Conservation (phyloP, 768 basidiomycete species). For the Xerocomellus chrysenteron region DNA sequence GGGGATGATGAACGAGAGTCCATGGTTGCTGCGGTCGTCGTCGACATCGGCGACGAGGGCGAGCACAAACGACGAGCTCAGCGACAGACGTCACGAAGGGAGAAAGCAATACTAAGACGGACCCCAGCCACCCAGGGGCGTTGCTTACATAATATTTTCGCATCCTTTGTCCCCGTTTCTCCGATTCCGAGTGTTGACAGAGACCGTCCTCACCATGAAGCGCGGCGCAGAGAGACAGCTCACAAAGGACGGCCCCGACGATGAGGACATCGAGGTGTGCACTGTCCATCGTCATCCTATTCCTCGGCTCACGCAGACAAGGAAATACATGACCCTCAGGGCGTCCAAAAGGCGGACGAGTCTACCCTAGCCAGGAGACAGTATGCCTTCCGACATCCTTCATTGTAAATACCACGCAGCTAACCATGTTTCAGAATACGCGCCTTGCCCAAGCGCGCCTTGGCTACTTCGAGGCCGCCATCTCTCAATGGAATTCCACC, state of each 20-base stretch:
- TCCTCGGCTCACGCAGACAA: constrained; percentile 22
- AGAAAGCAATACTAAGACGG: background rate
- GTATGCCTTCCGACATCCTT: constrained; percentile 39
- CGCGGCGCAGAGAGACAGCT: constrained; percentile 73
- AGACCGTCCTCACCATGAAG: constrained; percentile 50
- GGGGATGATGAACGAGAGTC: constrained; percentile 74
- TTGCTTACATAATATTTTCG: constrained; percentile 23
- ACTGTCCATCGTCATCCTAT: background rate
- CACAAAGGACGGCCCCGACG: constrained; percentile 50
- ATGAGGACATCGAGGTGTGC: constrained; percentile 37
- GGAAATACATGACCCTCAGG: constrained; percentile 42
- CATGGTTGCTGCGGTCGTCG: constrained; percentile 49
- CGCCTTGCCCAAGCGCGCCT: constrained; percentile 55
- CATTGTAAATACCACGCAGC: background rate
- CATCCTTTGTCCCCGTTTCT: constrained; percentile 1
- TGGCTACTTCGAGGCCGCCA: constrained; percentile 21
- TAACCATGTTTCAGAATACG: constrained; percentile 51
- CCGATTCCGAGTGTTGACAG: background rate
- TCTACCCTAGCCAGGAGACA: constrained; percentile 50
- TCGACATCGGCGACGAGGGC: constrained; percentile 46
- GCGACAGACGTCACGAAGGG: constrained; percentile 2
- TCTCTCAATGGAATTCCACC: constrained; percentile 26
- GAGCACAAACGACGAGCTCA: constrained; percentile 6
- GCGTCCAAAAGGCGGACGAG: constrained; percentile 64
- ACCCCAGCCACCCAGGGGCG: constrained; percentile 17